Conservation (phyloP, 768 basidiomycete species). For the Dendrothele bispora region DNA sequence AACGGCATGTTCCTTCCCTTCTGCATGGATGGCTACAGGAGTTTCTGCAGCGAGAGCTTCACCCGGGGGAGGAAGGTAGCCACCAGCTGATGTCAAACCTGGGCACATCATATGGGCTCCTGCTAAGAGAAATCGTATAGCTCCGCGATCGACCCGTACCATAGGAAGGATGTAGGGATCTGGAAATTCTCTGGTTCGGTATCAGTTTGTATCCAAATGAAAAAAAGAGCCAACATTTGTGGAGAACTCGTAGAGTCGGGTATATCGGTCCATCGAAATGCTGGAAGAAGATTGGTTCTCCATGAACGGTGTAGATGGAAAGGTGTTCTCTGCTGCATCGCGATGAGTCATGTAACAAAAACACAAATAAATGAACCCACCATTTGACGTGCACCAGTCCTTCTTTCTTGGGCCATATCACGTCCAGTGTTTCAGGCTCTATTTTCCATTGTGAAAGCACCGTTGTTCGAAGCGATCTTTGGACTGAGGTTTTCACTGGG, state of each 20-base stretch:
- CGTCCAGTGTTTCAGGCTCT: slow-evolving; percentile 78
- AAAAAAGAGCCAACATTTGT: slow-evolving; percentile 70
- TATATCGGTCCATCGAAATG: slow-evolving; percentile 93
- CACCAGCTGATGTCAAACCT: slow-evolving; percentile 90
- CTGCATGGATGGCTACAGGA: slow-evolving; percentile 90
- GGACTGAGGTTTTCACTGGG: slow-evolving; percentile 90
- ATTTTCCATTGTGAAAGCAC: slow-evolving; percentile 85
- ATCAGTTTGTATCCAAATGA: background rate
- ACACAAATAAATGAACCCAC: slow-evolving; percentile 43
- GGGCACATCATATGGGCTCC: slow-evolving; percentile 98
- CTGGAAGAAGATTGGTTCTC: slow-evolving; percentile 91
- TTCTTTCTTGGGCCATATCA: slow-evolving; percentile 99
- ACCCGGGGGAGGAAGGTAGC: slow-evolving; percentile 77
- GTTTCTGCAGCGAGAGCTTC: slow-evolving; percentile 65
- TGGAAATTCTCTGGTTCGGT: too few species aligned
- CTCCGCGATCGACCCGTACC: slow-evolving; percentile 92
- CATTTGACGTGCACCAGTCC: slow-evolving; percentile 91
- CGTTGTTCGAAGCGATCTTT: slow-evolving; percentile 80
- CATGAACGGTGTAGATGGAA: slow-evolving; percentile 86
- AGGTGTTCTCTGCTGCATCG: slow-evolving; percentile 87
- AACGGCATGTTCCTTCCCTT: slow-evolving; percentile 91
- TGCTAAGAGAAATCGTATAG: slow-evolving; percentile 93
- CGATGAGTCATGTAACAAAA: slow-evolving; percentile 14
- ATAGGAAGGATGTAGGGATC: slow-evolving; percentile 90
- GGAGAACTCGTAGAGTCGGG: slow-evolving; percentile 86